A percentile compares a stretch with the other conserved stretches of the same genome.
Conservation (phyloP, 192 early-diverging fungal species). For the Chytriomyces sp. region DNA sequence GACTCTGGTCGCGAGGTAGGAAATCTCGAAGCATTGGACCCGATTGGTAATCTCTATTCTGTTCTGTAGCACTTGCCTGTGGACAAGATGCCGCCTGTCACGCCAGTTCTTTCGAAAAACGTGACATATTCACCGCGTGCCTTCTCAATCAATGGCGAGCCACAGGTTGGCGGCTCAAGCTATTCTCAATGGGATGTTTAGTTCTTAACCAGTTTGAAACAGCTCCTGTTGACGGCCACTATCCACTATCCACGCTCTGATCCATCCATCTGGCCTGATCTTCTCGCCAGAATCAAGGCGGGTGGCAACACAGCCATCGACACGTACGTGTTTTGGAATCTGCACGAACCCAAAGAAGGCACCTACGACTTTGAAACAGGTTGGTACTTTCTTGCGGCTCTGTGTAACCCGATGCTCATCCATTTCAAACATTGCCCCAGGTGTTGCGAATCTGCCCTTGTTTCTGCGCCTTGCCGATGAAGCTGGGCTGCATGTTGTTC, state of each 20-base stretch:
- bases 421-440: background rate
- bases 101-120: conserved; percentile 12
- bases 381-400: conserved; percentile 17
- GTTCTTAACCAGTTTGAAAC: background rate
- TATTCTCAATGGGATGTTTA: background rate
- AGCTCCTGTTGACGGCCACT: conserved; percentile 51
- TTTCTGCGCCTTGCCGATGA: conserved; percentile 55
- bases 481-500: conserved; percentile 58
- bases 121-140: conserved; percentile 37
- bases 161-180: conserved; percentile 2
- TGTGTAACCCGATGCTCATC: background rate
- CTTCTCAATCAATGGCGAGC: conserved; percentile 37
- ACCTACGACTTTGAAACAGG: conserved; percentile 62
- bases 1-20: background rate
- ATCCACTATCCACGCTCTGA: conserved; percentile 69
- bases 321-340: conserved; percentile 73
- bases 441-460: conserved; percentile 52
- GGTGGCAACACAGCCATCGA: conserved; percentile 66
- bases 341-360: conserved; percentile 61
- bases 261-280: conserved; percentile 60
- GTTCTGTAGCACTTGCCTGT: too few species aligned
- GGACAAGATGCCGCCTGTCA: too few species aligned
- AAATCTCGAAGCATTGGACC: too few species aligned
- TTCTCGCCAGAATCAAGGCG: conserved; percentile 56
- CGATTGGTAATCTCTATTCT: too few species aligned